Evolutionary conservation across 305 asterid genomes (phyloP).

Genomic region (Coffea humblotiana): DNA sequence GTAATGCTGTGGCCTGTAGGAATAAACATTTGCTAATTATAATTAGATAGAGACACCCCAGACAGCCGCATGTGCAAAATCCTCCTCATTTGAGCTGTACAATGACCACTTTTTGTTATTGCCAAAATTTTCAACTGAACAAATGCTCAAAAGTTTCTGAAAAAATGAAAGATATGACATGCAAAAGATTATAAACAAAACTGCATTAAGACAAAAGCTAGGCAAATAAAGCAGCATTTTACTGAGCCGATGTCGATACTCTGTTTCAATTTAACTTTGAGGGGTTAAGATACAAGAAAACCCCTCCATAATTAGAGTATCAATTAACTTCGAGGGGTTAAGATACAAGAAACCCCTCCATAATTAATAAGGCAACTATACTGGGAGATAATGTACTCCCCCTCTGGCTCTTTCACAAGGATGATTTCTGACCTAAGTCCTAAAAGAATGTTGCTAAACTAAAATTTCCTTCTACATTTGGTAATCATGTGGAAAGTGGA

Average conservation of each 20-base stretch:
- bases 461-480: conserved; percentile 4
- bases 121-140: not conserved
- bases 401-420: not conserved
- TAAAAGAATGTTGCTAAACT: conserved; percentile 10
- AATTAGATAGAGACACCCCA: no score
- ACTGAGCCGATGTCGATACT: not conserved
- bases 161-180: not conserved
- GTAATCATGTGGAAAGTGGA: not conserved
- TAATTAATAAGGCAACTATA: not conserved
- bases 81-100: not conserved
- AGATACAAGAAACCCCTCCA: not conserved
- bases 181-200: not conserved
- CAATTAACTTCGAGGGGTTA: not conserved
- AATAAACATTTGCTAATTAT: not conserved
- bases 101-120: not conserved
- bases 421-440: conserved; percentile 1
- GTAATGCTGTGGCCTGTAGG: not conserved
- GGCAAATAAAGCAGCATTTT: not conserved
- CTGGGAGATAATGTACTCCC: not conserved
- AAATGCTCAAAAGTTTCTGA: not conserved
- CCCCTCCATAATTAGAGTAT: no score
- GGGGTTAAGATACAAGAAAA: not conserved
- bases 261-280: not conserved
- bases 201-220: not conserved
- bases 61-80: not conserved